Evolutionary conservation across 192 early-diverging fungal species (phyloP), one percentile per base, ranked within the genome.

Genomic region (Backusella morwellensis): DNA sequence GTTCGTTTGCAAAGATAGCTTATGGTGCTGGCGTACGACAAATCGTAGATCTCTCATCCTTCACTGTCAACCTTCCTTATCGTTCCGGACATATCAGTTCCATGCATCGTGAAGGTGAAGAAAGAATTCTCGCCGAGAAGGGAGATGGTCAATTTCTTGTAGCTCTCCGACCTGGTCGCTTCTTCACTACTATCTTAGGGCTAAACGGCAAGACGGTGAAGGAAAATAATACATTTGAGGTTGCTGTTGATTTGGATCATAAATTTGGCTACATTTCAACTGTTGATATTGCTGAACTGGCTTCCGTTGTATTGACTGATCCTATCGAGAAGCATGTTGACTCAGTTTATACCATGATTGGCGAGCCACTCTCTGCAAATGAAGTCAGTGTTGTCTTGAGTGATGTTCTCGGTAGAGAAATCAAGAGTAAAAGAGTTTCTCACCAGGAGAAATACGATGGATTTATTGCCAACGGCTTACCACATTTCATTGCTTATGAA

Each of bases 11-110:
- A 15, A 68, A 35, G 29, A 36, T 66, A 6, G 69, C 70, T 19
- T 78, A 78, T 26, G 67, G 44, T 15, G 77, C 77, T 40, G 77
- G 77, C 19, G 72, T 71, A 11, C 73, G 73, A 42, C 72, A 78
- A 73, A 69, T 78, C n/a, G 77, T 78, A 21, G 77, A 78, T 74
- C 36, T 78, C n/a, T 78, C 77, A 2, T 74, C 66, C 4, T 56
- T 19, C 40, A 38, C 54, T 17, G 40, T 56, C 15, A 63, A 66
- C 12, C 66, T 75, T 14, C 56, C 56, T 4, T 75, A 38, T 56
- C 54, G 74, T 12, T 66, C 74, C 9, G 32, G 35, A 29, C 29
- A n/a, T 35, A 44, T 75, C 40, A 59, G 74, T 34, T 3, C 47
- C 29, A 73, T n/a, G 0, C 71, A 72, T 72, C 32, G n/a, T 34